phyloP scores from a whole-genome alignment of 2,329 filamentous ascomycete species.

The Aphanocladium album region DNA sequence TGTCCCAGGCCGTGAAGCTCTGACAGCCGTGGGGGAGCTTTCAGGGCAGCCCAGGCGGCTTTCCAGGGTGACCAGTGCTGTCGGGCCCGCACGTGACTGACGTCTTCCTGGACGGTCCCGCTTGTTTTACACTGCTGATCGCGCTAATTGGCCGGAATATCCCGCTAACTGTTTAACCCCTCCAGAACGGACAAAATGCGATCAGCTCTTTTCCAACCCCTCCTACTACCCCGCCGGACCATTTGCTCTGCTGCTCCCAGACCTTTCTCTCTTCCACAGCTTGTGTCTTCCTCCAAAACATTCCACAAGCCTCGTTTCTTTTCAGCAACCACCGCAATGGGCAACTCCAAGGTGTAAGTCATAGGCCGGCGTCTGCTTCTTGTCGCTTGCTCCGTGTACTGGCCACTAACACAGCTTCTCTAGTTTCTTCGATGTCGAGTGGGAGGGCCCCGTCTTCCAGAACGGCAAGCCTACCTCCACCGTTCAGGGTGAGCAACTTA shows the following conservation, averaged over 20 bases:
- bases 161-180: constrained; percentile 37
- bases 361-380: background rate
- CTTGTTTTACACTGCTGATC: background rate
- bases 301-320: constrained; percentile 40
- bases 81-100: constrained; percentile 25
- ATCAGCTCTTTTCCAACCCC: constrained; percentile 40
- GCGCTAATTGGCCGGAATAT: constrained; percentile 17
- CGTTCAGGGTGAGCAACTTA: constrained; percentile 53
- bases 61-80: background rate
- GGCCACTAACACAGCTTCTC: constrained; percentile 19
- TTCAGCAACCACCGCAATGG: constrained; percentile 66
- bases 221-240: constrained; percentile 40
- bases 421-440: constrained; percentile 68
- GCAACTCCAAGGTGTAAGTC: constrained; percentile 61
- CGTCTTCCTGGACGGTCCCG: constrained; percentile 15
- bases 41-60: background rate
- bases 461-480: constrained; percentile 48
- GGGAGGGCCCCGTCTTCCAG: constrained; percentile 68
- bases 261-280: constrained; percentile 38
- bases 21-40: background rate
- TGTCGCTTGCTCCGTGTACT: background rate
- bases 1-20: background rate
- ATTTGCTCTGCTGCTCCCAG: constrained; percentile 34
- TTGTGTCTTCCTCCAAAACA: constrained; percentile 37
- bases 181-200: constrained; percentile 40